Conservation (phyloP, 208 protist species). For the Acanthamoeba triangularis region DNA sequence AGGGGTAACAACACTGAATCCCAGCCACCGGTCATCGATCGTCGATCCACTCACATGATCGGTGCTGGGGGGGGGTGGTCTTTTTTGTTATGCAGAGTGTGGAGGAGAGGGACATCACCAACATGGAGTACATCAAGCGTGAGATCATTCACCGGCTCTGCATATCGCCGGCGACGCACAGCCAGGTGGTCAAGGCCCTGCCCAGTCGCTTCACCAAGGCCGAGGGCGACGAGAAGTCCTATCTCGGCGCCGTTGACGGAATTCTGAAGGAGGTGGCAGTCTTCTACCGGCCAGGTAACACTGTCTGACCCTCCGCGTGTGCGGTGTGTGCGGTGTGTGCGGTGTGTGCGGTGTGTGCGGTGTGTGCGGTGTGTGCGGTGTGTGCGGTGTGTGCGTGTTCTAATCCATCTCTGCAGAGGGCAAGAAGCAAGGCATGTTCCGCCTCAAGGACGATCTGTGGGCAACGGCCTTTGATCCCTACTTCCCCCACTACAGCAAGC, state of each 20-base stretch:
- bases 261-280: constrained; percentile 45
- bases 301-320: neutral
- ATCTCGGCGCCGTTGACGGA: neutral
- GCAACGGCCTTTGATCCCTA: constrained; percentile 26
- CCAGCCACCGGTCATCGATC: neutral
- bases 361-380: neutral
- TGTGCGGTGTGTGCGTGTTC: neutral
- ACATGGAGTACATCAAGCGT: neutral
- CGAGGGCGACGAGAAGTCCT: constrained; percentile 51
- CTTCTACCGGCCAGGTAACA: constrained; percentile 49
- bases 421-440: constrained; percentile 67
- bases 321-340: neutral
- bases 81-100: neutral
- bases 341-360: neutral
- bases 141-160: constrained; percentile 55
- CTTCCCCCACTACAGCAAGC: constrained; percentile 22
- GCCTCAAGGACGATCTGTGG: constrained; percentile 42
- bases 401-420: neutral
- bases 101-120: neutral
- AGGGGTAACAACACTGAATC: neutral
- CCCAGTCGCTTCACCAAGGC: constrained; percentile 22
- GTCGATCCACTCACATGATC: neutral
- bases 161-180: constrained; percentile 36
- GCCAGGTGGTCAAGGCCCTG: constrained; percentile 53
- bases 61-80: neutral